A percentile compares a stretch with the other conserved stretches of the same genome.
Conservation (phyloP, 2,329 filamentous ascomycete genomes). For the Calonectria montana region DNA sequence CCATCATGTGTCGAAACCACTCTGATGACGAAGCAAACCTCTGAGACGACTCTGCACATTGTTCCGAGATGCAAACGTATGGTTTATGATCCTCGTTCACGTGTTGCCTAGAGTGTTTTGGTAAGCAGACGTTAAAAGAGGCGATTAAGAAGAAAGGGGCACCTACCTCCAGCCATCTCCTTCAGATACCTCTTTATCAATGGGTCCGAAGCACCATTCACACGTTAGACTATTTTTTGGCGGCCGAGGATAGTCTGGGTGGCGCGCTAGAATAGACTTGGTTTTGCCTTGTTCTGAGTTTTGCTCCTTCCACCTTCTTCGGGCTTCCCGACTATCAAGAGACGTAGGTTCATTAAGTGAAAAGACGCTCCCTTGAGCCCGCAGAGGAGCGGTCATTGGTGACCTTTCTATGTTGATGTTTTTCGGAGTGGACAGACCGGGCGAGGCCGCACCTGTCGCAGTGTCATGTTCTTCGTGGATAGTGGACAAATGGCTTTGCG, state of each 20-base stretch:
- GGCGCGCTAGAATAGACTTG: neutral
- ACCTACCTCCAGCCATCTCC: neutral
- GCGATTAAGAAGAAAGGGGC: too few relatives aligned
- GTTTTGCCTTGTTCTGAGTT: neutral
- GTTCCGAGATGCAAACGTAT: slow-evolving; percentile 20
- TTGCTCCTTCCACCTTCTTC: neutral
- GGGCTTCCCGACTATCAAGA: neutral
- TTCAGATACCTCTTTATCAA: neutral
- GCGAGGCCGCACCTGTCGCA: neutral
- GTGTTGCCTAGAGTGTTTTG: neutral
- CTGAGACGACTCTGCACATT: neutral
- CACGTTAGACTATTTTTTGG: neutral
- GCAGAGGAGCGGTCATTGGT: neutral
- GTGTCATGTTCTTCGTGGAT: neutral
- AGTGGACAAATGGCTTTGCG: neutral
- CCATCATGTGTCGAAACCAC: slow-evolving; percentile 20
- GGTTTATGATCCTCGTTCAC: slow-evolving; percentile 7
- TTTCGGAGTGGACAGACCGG: neutral
- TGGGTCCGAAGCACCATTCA: neutral
- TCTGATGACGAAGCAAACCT: slow-evolving; percentile 16
- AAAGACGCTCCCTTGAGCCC: neutral
- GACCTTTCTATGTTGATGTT: neutral
- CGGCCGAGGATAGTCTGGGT: neutral
- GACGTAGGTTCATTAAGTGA: neutral
- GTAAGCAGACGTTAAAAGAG: neutral